Base-by-base conservation (phyloP, 2,329 filamentous ascomycete genomes). In the Lachnum nothofagi region DNA sequence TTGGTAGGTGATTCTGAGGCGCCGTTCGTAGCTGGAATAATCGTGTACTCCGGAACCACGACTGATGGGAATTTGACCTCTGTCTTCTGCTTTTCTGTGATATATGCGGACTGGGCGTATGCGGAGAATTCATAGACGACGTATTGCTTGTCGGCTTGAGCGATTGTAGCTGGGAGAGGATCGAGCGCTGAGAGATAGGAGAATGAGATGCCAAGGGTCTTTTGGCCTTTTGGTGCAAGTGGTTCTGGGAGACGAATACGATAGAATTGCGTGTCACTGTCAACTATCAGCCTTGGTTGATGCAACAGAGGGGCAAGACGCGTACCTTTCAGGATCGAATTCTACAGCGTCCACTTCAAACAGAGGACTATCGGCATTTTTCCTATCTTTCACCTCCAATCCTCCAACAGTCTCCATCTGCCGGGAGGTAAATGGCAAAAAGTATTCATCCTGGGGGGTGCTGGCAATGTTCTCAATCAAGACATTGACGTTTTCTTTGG, bases 351-450 rank as follows among this genome's bases (percentile, higher is more conserved):
- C 83, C 35, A 85, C 82, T 42, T 72, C 69, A 67, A 96, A 95
- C 27, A 78, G 75, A 10, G 78, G 79, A 58, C 80, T 76, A 45
- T 76, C 77, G 29, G 79, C 69, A 56, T 90, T 80, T 70, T 95
- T 95, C 76, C 91, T 93, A 68, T 97, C 89, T 73, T 86, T 88
- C 46, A 91, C 93, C 72, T 97, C 91, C 50, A 98, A 72, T 33
- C 86, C 89, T 57, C 91, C 93, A 54, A 97, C 73, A 57, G 80
- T 83, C 56, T 81, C 78, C 62, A 95, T 80, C 68, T 88, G 76
- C 55, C 84, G 79, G 51, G 83, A 75, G 49, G 88, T 85, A 66
- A 98, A 95, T 3, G 91, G 88, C 45, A 98, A 64, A 69, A 85
- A 97, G 77, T 98, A 98, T 69, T 95, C 86, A 67, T 82, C 80